A percentile compares a stretch with the other conserved stretches of the same genome.
phyloP scores from a whole-genome alignment of 2,329 filamentous ascomycete genomes.

The Colletotrichum sp. region DNA sequence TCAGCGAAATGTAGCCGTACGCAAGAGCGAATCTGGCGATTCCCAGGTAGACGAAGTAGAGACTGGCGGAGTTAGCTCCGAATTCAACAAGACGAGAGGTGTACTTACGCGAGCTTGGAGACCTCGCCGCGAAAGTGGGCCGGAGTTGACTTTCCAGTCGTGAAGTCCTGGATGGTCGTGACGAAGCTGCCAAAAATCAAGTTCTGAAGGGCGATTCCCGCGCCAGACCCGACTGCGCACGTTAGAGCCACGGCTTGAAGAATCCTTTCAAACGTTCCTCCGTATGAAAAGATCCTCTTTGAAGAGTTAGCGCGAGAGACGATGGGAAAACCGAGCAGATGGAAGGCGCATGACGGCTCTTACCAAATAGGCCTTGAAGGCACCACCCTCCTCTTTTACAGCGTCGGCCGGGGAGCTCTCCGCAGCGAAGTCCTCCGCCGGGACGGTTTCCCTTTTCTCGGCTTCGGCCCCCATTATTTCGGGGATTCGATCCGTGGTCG shows the following conservation, averaged over 20 bases:
- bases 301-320: neutral
- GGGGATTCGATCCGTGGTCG: neutral
- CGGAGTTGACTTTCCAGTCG: conserved; percentile 27
- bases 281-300: conserved; percentile 36
- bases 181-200: conserved; percentile 44
- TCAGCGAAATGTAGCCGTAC: conserved; percentile 49
- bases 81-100: rapidly evolving
- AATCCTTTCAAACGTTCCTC: conserved; percentile 29
- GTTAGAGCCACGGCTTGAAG: conserved; percentile 32
- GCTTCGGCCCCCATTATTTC: conserved; percentile 1
- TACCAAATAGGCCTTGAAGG: conserved; percentile 25
- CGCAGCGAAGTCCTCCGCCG: neutral
- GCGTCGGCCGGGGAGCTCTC: conserved; percentile 7
- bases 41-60: conserved; percentile 66
- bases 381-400: conserved; percentile 12
- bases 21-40: conserved; percentile 55
- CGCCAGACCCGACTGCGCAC: conserved; percentile 40
- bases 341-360: neutral
- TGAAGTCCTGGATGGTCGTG: conserved; percentile 38
- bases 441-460: neutral
- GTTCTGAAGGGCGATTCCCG: conserved; percentile 41
- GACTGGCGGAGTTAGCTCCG: conserved; percentile 29
- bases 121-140: conserved; percentile 33
- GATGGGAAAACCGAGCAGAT: neutral
- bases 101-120: conserved; percentile 34